Base-by-base conservation (phyloP, 768 basidiomycete species). In the Wakefieldia striispora region DNA sequence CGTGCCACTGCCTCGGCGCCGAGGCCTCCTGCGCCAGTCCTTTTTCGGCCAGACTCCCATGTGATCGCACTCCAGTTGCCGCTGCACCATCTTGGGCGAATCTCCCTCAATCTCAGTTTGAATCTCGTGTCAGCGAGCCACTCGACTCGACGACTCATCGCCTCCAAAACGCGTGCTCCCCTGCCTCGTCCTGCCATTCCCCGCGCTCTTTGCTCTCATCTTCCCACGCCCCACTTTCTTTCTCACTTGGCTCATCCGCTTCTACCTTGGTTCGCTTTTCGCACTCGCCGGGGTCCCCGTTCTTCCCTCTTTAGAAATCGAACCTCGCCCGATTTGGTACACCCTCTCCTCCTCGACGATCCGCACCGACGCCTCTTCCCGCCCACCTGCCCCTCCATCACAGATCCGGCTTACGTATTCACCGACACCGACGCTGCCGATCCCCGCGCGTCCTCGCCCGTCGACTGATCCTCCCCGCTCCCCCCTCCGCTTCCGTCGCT, bases 1-100 rank as follows among this genome's bases (percentile, higher is more conserved):
- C 54, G 55, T 56, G 55, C 69, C 67, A 65, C 53, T 53, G 53
- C 72, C 71, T 74, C 71, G 71, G 72, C 71, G 71, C 71, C 72
- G 71, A 72, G 71, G 72, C 57, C 39, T 51, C 56, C 47, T 61
- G 49, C 40, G 34, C 54, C 34, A 58, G 51, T 56, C 68, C 65
- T 61, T 62, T 62, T 61, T 50, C 44, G 62, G 59, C 56, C 60
- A 57, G 52, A 45, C 61, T 70, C 70, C 61, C 67, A 69, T 66
- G 64, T 66, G 62, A 64, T 62, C 58, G 49, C 43, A 45, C 44
- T 55, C 54, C 59, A 67, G 64, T 67, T 56, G 70, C 67, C 66
- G 68, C 67, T 62, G 60, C 50, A 59, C 62, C 63, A 56, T 62
- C 60, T 63, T 65, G 34, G 58, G 63, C 60, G 60, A 67, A 67